Percentiles rank a stretch among this genome's conserved stretches.
Evolutionary conservation across 768 basidiomycete species (phyloP).

Genomic region (Cystofilobasidium capitatum): DNA sequence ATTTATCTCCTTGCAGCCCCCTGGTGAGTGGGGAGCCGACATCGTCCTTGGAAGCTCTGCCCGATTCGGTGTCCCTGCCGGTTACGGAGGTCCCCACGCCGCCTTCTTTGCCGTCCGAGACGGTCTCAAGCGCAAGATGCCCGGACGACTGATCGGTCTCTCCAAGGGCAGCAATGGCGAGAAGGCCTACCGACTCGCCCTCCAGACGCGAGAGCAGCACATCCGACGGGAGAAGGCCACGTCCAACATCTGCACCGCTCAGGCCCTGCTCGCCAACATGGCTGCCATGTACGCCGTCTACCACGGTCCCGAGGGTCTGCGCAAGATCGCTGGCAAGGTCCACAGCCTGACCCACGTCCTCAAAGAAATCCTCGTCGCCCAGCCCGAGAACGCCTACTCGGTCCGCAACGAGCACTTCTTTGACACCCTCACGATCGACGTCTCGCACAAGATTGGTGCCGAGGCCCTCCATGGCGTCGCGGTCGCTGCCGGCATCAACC

Average conservation of each 20-base stretch:
- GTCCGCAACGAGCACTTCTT: constrained; percentile 68
- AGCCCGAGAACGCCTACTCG: constrained; percentile 53
- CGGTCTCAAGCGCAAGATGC: constrained; percentile 91
- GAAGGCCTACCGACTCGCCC: constrained; percentile 78
- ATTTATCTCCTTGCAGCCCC: constrained; percentile 44
- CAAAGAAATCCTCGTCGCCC: constrained; percentile 52
- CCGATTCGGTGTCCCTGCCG: constrained; percentile 89
- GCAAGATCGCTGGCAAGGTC: constrained; percentile 78
- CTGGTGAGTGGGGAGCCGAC: constrained; percentile 98
- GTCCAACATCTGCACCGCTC: constrained; percentile 95
- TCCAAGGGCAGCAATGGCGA: constrained; percentile 76
- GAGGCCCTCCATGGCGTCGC: constrained; percentile 17
- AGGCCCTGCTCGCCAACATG: constrained; percentile 97
- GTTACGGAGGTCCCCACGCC: constrained; percentile 95
- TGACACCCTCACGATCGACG: constrained; percentile 51
- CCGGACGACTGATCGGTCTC: constrained; percentile 86
- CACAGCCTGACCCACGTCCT: constrained; percentile 76
- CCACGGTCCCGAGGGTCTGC: constrained; percentile 80
- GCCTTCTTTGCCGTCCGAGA: constrained; percentile 95
- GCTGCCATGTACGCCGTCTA: constrained; percentile 83
- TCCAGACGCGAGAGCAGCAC: constrained; percentile 95
- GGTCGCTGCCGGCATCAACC: constrained; percentile 23
- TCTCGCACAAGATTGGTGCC: constrained; percentile 12
- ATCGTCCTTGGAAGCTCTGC: constrained; percentile 90
- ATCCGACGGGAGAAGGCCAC: constrained; percentile 97